Evolutionary conservation across 1,139 yeast species (phyloP), one percentile per base, ranked within the genome.

Genomic region (Yamadazyma dushanensis): DNA sequence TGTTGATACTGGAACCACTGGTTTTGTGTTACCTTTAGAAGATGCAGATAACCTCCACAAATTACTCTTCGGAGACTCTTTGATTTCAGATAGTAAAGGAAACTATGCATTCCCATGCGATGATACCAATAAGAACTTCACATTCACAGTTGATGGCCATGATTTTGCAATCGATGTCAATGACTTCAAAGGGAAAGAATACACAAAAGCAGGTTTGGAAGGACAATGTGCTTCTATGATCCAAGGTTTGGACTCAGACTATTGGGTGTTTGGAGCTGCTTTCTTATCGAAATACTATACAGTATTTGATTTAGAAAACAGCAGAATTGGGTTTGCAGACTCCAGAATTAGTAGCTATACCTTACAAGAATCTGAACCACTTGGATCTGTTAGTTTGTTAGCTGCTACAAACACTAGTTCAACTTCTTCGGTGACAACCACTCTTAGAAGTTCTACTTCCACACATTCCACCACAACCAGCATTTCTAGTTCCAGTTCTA

Each of bases 1-100:
- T 29, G 62, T 81, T 18, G 89, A 81, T 50, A 77, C 85, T 9
- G 88, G 87, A 13, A 80, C 87, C 2, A 80, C 87, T 0, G 74
- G 83, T 2, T 56, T 80, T 17, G 76, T 78, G 5, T 57, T 79
- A 34, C 80, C 85, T 2, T 57, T 70, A n/a, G 58, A 56, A 15
- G 86, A 81, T 49, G 86, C 87, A 2, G 48, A 67, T 27, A 56
- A 44, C 17, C 39, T 81, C 10, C 87, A 81, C 50, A 50, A 73
- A 10, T 26, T 38, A 25, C 39, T 61, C 16, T 77, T 65, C 49
- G 80, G 83, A 37, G 47, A 56, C 16, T 56, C 62, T 23, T 60
- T 78, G 6, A 57, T 76, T 36, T 69, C 81, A 8, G 86, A 80
- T 51, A 77, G 79, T 15, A 53, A 68, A 20, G 68, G 68, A 1